These are phyloP conservation scores for Cyclostephanos tholiformis DNA, from an alignment of 108 stramenopile genomes.

Conservation along the genomic window DNA sequence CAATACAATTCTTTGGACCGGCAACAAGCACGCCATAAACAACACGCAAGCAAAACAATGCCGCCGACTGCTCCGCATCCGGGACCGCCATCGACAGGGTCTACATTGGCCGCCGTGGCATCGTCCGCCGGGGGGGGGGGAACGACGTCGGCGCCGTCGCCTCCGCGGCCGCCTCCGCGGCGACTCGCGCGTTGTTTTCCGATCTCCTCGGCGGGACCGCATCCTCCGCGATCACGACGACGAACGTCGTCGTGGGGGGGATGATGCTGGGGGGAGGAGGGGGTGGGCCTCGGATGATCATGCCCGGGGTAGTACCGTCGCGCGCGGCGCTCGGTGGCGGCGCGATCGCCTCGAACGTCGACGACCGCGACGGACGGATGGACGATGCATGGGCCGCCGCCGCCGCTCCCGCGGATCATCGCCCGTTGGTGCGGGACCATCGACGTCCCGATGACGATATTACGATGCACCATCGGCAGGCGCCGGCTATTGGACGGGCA, in stretches of 20 bases:
- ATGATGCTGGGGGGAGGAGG: background rate
- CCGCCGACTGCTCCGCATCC: slow-evolving; percentile 81
- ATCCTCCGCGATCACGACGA: slow-evolving; percentile 23
- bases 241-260: background rate
- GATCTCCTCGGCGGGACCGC: slow-evolving; percentile 64
- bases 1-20: too few relatives aligned
- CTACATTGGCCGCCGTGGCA: slow-evolving; percentile 43
- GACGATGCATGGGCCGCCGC: slow-evolving; percentile 25
- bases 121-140: slow-evolving; percentile 20
- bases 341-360: background rate
- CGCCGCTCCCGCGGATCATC: background rate
- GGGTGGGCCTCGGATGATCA: slow-evolving; percentile 25
- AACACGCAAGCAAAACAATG: slow-evolving; percentile 34
- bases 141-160: slow-evolving; percentile 8
- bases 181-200: slow-evolving; percentile 22
- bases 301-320: slow-evolving; percentile 60
- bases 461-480: background rate
- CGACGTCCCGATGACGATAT: background rate
- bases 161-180: slow-evolving; percentile 48
- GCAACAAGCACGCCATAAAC: too few relatives aligned
- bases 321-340: slow-evolving; percentile 36
- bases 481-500: background rate
- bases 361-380: slow-evolving; percentile 9
- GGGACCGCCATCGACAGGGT: slow-evolving; percentile 79
- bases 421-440: too few relatives aligned